Percentiles rank a stretch among this genome's conserved stretches.
Evolutionary conservation across 192 early-diverging fungal species (phyloP).

Genomic region (Backusella westeae): DNA sequence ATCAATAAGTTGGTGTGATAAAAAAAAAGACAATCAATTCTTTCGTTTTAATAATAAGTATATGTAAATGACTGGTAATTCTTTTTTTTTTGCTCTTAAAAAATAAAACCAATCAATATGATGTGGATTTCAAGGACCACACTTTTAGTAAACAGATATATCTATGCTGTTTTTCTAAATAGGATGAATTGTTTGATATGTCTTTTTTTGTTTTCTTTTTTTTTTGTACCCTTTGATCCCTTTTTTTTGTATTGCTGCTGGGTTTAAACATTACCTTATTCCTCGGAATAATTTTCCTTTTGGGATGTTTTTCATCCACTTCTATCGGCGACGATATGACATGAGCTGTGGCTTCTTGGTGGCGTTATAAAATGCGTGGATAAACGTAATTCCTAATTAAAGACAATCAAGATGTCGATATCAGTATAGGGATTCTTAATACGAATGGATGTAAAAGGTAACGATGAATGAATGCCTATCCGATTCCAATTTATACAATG

Average conservation of each 20-base stretch:
- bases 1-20: too few species aligned
- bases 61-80: background rate
- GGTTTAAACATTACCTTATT: background rate
- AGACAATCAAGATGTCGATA: background rate
- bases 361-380: background rate
- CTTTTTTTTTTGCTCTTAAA: background rate
- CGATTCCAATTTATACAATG: too few species aligned
- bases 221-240: too few species aligned
- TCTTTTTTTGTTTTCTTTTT: too few species aligned
- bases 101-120: background rate
- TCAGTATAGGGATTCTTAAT: background rate
- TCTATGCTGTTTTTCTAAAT: background rate
- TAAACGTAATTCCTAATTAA: background rate
- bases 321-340: background rate
- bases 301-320: background rate
- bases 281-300: background rate
- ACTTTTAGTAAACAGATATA: background rate
- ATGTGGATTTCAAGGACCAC: too few species aligned
- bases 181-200: too few species aligned
- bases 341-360: background rate
- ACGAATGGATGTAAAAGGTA: background rate
- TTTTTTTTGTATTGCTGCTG: too few species aligned
- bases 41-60: too few species aligned
- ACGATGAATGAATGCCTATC: too few species aligned
- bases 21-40: background rate